These are phyloP conservation scores for Neofusicoccum umdonicola DNA, from an alignment of 2,329 filamentous ascomycete species.

Conservation along the genomic window DNA sequence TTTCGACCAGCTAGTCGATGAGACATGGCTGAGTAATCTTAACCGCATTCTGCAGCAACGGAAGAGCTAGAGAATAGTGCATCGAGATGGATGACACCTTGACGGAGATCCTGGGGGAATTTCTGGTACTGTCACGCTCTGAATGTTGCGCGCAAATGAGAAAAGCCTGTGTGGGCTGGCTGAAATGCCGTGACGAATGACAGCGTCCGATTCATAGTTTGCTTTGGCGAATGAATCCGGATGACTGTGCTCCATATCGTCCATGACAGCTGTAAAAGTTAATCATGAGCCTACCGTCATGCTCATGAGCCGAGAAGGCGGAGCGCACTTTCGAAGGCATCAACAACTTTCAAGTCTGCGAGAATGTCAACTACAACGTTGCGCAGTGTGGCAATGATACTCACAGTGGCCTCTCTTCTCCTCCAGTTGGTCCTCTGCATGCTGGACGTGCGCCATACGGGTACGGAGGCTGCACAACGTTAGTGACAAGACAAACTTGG, in stretches of 20 bases:
- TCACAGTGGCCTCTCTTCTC: constrained; percentile 79
- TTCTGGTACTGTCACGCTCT: background rate
- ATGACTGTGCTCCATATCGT: background rate
- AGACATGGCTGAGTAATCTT: too few species aligned
- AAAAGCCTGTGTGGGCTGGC: background rate
- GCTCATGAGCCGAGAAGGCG: constrained; percentile 36
- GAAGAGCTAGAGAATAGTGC: background rate
- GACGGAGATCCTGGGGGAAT: background rate
- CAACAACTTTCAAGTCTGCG: constrained; percentile 46
- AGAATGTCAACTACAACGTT: background rate
- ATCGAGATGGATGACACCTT: constrained; percentile 1
- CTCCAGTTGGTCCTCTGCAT: constrained; percentile 68
- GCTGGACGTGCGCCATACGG: constrained; percentile 70
- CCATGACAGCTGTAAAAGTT: background rate
- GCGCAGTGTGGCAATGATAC: constrained; percentile 33
- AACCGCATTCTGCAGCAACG: too few species aligned
- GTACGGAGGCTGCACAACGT: constrained; percentile 64
- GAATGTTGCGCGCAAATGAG: background rate
- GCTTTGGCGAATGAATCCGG: too few species aligned
- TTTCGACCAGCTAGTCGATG: too few species aligned
- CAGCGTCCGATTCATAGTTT: background rate
- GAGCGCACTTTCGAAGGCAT: constrained; percentile 51
- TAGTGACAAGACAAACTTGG: background rate
- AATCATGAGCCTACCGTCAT: background rate
- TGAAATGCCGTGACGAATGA: background rate